These are phyloP conservation scores for Trichoderma asperellum DNA, from an alignment of 2,329 filamentous ascomycete species.

Conservation along the genomic window DNA sequence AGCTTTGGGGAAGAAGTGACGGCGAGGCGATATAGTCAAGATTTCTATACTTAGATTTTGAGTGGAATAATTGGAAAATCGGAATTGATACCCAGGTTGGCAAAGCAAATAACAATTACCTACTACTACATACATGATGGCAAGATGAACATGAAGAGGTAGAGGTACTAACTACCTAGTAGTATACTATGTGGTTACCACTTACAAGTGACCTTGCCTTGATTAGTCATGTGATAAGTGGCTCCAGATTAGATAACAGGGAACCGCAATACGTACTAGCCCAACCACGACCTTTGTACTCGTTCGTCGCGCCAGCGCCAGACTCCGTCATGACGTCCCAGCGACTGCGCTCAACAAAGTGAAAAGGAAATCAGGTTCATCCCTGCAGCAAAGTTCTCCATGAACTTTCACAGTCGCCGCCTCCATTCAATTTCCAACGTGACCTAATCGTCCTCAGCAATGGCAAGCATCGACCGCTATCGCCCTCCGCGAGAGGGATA, in stretches of 20 bases:
- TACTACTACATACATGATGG: background rate
- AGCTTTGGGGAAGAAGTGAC: slow-evolving; percentile 91
- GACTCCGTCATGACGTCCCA: slow-evolving; percentile 15
- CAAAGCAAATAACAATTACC: background rate
- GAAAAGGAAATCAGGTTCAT: slow-evolving; percentile 4
- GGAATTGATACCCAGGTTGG: slow-evolving; percentile 17
- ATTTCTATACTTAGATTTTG: slow-evolving; percentile 23
- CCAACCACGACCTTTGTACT: slow-evolving; percentile 4
- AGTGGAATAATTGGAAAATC: background rate
- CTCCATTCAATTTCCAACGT: slow-evolving; percentile 34
- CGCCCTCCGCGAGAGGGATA: slow-evolving; percentile 61
- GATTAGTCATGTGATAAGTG: slow-evolving; percentile 31
- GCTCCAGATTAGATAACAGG: slow-evolving; percentile 35
- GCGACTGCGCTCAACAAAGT: slow-evolving; percentile 2
- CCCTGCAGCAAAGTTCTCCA: slow-evolving; percentile 31
- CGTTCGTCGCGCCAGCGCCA: slow-evolving; percentile 16
- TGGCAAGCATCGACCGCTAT: slow-evolving; percentile 66
- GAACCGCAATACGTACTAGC: background rate
- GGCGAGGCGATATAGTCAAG: slow-evolving; percentile 54
- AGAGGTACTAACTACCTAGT: too few species aligned
- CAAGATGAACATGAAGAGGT: background rate
- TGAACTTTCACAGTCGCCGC: slow-evolving; percentile 34
- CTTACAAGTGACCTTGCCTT: background rate
- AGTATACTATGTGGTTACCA: background rate
- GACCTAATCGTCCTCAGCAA: slow-evolving; percentile 40